Base-by-base conservation (phyloP, 75 land plant species). In the Pinus tabuliformis region DNA sequence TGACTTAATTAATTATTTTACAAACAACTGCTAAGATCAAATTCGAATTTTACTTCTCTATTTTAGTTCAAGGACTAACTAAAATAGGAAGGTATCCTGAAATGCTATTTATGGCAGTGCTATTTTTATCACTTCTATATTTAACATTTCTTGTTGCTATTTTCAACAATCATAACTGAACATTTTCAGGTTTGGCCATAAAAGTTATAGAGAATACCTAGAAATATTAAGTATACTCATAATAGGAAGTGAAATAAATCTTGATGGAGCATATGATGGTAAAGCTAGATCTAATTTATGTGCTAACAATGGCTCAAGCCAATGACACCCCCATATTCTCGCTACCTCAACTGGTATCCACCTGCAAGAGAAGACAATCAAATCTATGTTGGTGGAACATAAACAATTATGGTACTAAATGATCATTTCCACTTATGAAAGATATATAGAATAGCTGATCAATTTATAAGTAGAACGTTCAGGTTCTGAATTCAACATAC, bases 331-430 rank as follows among this genome's bases (percentile, higher is more conserved):
- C 95, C 97, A 94, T 81, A 90, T 88, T 56, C 26, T 86, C 5
- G 97, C 94, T 79, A 94, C 88, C 79, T 94, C 90, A 60, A 81
- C 54, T 58, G 97, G 92, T 49, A 90, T 87, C 97, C 97, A 94
- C 74, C 95, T 94, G 83, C 59, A 85, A 80, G 56, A 63, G 9
- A 24, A 74, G 45, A 78, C 18, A 21, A 18, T 15, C 17, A 74
- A 30, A 20, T 26, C 21, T 22, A 6, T 62, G 18, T 36, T 73
- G 42, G 5, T 42, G 20, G 17, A 7, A 42, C 39, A 76, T 66
- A 30, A 76, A 20, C 21, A n/a, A 68, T 17, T n/a, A 36, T 4
- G 30, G n/a, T 33, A 33, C 20, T 5, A 36, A 17, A 65, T 65
- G 70, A 65, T 4, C 20, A 33, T 68, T 22, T 54, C 68, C 36